phyloP scores from a whole-genome alignment of 2,329 filamentous ascomycete genomes.

The Tolypocladium ophioglossoides region DNA sequence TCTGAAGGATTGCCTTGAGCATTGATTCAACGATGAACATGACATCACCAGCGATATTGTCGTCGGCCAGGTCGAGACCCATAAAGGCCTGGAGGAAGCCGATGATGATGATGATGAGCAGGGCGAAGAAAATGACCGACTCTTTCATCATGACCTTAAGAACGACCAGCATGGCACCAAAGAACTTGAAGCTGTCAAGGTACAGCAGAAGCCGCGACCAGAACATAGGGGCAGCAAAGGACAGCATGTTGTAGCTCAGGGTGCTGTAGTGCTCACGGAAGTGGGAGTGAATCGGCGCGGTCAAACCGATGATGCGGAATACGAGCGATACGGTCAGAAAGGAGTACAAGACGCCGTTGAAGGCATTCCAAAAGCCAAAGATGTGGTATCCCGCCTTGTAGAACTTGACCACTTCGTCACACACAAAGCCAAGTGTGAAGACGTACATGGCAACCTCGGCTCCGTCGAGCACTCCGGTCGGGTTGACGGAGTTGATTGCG shows the following conservation, averaged over 20 bases:
- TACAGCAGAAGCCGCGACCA: conserved; percentile 90
- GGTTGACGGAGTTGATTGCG: conserved; percentile 91
- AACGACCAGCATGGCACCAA: conserved; percentile 95
- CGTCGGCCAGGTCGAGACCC: conserved; percentile 75
- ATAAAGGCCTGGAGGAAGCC: conserved; percentile 92
- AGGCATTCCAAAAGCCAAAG: conserved; percentile 92
- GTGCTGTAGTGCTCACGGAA: conserved; percentile 56
- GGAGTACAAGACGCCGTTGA: conserved; percentile 76
- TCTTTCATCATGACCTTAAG: conserved; percentile 93
- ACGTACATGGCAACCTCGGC: conserved; percentile 79
- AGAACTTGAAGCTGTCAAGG: conserved; percentile 88
- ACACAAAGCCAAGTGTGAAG: conserved; percentile 85
- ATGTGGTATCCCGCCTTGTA: conserved; percentile 92
- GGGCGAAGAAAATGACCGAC: conserved; percentile 90
- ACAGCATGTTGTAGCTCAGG: conserved; percentile 87
- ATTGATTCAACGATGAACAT: conserved; percentile 70
- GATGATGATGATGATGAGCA: conserved; percentile 72
- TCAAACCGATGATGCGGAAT: conserved; percentile 67
- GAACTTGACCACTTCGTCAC: conserved; percentile 78
- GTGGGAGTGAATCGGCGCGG: conserved; percentile 37
- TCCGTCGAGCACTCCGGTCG: conserved; percentile 68
- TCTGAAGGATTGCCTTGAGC: conserved; percentile 85
- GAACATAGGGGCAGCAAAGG: conserved; percentile 91
- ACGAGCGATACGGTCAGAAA: conserved; percentile 71
- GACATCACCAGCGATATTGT: conserved; percentile 57